Conservation (phyloP, 257 asterid species). For the Craterostigma plantagineum region DNA sequence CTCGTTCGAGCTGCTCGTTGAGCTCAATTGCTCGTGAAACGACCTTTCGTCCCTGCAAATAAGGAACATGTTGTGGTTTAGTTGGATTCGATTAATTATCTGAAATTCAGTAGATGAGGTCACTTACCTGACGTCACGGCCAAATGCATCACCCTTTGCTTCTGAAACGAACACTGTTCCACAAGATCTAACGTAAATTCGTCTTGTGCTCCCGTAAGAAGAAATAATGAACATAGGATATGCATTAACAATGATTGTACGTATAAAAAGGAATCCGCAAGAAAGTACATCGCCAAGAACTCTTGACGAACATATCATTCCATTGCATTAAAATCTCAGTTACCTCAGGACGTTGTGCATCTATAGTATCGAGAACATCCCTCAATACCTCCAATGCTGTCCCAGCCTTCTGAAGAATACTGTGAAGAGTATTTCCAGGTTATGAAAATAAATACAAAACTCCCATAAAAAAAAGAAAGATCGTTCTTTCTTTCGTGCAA, state of each 20-base stretch:
- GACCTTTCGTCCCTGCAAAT: slow-evolving; percentile 19
- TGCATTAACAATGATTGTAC: no score
- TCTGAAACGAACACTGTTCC: slow-evolving; percentile 74
- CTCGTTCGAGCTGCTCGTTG: slow-evolving; percentile 75
- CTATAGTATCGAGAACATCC: slow-evolving; percentile 72
- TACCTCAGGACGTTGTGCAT: slow-evolving; percentile 70
- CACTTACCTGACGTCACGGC: slow-evolving; percentile 68
- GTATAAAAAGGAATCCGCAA: no score
- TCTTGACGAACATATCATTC: neutral
- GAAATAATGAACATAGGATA: slow-evolving; percentile 3
- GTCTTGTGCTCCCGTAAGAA: slow-evolving; percentile 64
- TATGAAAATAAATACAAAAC: slow-evolving; percentile 3
- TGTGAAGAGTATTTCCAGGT: slow-evolving; percentile 12
- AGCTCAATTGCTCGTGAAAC: slow-evolving; percentile 56
- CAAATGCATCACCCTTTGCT: slow-evolving; percentile 73
- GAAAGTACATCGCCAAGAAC: no score
- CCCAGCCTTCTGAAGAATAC: slow-evolving; percentile 79
- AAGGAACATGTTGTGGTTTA: no score
- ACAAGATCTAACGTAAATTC: slow-evolving; percentile 97
- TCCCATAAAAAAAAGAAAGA: no score
- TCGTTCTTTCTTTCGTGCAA: no score
- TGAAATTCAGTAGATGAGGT: neutral
- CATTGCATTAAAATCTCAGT: no score
- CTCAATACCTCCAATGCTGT: slow-evolving; percentile 79
- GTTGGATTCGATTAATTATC: no score